Evolutionary conservation across 257 asterid species (phyloP), one percentile per base, ranked within the genome.

Genomic region (Capsicum pubescens): DNA sequence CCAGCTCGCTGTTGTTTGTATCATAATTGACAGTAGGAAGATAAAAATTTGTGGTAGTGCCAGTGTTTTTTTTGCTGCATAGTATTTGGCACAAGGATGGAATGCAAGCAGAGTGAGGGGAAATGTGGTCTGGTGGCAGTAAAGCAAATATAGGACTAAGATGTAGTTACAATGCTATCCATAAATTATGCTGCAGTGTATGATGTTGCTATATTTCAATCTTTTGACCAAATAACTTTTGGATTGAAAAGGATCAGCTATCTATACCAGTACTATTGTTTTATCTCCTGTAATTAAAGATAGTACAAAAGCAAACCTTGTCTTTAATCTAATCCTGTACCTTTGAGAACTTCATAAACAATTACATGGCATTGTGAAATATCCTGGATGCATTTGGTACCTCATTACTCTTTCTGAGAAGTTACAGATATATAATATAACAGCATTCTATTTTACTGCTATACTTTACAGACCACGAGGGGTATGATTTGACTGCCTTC

Each of bases 401-500:
- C 63, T 76, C 48, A 52, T 15, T 77, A 54, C 64, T 77, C 50
- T 14, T 15, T 54, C 64, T 52, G 9, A 55, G 82, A 77, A 77
- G 66, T 77, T 54, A 54, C 61, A 77, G n/a, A 52, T 14, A 77
- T 26, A 17, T 77, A 54, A 54, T 77, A 54, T 54, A 54, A 54
- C 82, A 12, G 11, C 59, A 81, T 21, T 81, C 12, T 19, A 77
- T 74, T 83, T 21, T 71, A 61, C 77, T 19, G 69, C 83, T 60
- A 68, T 71, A 50, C 84, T 85, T 83, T 89, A 15, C 76, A 87
- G 90, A 66, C 44, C 59, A 68, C 52, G 58, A 80, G 85, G 69
- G 82, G 79, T 83, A 70, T 87, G 78, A 78, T 80, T 86, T 87
- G 58, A 68, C 42, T 70, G 66, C 86, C 84, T 84, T 89, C 63